These are phyloP conservation scores for Trypanosomatidae sp. DNA, from an alignment of 208 protist species.

Conservation along the genomic window DNA sequence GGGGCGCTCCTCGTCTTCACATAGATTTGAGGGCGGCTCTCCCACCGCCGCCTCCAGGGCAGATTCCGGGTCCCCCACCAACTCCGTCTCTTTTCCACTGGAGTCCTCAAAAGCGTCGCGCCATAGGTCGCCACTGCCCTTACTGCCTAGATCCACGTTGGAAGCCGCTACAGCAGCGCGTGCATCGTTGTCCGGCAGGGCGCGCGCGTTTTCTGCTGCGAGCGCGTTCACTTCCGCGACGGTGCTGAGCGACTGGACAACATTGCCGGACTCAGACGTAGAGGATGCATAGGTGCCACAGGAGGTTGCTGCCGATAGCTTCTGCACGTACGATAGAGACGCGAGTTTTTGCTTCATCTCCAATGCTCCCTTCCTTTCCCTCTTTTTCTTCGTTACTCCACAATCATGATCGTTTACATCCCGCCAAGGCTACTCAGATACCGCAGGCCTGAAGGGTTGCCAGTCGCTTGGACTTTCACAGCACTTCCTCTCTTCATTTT, in stretches of 20 bases:
- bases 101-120: not conserved
- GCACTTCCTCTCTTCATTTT: constrained; percentile 32
- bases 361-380: not conserved
- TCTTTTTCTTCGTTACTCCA: not conserved
- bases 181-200: not conserved
- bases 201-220: not conserved
- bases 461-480: not conserved
- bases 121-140: not conserved
- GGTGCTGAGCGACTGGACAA: constrained; percentile 10
- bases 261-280: constrained; percentile 18
- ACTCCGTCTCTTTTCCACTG: not conserved
- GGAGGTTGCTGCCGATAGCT: not conserved
- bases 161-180: not conserved
- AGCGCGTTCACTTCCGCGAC: not conserved
- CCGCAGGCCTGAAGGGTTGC: not conserved
- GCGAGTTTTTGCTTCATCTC: not conserved
- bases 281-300: constrained; percentile 1
- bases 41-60: not conserved
- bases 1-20: not conserved
- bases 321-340: not conserved
- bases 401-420: not conserved
- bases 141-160: not conserved
- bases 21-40: not conserved
- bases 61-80: not conserved
- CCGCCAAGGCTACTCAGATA: not conserved